Conservation (phyloP, 2,329 filamentous ascomycete species). For the Cadophora malorum region DNA sequence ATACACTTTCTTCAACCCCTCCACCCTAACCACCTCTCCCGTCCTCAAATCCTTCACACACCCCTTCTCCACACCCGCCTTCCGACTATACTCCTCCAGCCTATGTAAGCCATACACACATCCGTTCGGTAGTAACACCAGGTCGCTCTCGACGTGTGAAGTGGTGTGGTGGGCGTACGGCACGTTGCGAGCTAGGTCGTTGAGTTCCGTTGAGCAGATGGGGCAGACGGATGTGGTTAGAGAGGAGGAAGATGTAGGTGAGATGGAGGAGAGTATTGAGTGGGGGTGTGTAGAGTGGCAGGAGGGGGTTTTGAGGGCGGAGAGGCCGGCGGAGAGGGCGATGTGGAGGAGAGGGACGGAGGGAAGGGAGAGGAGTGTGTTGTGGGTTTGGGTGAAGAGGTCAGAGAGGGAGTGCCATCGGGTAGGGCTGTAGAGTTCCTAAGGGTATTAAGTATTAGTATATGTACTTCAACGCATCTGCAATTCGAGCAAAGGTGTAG, state of each 20-base stretch:
- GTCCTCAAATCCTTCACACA: conserved; percentile 81
- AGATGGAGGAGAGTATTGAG: conserved; percentile 37
- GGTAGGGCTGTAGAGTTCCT: conserved; percentile 74
- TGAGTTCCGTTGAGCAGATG: conserved; percentile 94
- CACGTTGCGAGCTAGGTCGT: conserved; percentile 85
- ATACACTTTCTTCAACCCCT: conserved; percentile 83
- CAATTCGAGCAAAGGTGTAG: too few relatives aligned
- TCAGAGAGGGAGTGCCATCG: conserved; percentile 80
- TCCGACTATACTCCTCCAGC: conserved; percentile 78
- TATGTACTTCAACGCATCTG: too few relatives aligned
- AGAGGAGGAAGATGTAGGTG: conserved; percentile 43
- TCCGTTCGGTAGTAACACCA: conserved; percentile 85
- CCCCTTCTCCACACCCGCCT: conserved; percentile 71
- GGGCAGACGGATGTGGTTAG: conserved; percentile 77
- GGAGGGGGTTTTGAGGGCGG: conserved; percentile 92
- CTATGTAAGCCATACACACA: conserved; percentile 81
- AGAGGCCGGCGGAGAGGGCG: conserved; percentile 88
- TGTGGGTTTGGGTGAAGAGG: conserved; percentile 85
- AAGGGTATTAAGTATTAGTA: conserved; percentile 10
- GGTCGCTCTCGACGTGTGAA: conserved; percentile 87
- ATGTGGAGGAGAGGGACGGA: conserved; percentile 85
- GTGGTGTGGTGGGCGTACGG: conserved; percentile 96
- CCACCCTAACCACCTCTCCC: conserved; percentile 67
- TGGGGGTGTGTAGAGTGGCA: conserved; percentile 69
- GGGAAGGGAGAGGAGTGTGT: conserved; percentile 83